Evolutionary conservation across 1,139 yeast species (phyloP), one percentile per base, ranked within the genome.

Genomic region (Geotrichum reessii): DNA sequence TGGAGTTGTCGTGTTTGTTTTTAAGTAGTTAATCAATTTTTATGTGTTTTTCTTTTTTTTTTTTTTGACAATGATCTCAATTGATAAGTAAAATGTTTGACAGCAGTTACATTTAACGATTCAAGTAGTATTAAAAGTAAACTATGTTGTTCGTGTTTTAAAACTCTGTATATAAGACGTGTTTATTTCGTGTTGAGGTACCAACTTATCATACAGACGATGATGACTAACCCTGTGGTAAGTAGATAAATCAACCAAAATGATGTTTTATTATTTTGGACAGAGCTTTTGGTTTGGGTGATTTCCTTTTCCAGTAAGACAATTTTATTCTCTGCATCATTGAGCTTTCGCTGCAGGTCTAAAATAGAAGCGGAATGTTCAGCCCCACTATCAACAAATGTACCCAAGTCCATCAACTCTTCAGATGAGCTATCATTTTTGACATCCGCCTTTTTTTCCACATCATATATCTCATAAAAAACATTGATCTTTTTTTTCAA

Each of bases 1-100:
- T 52, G 44, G 44, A 37, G 46, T 24, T 52, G 22, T 44, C 28
- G 46, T 50, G 42, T 50, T 31, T 31, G 22, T 21, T 31, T 44
- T 52, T 17, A 42, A 44, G 46, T 52, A 42, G 44, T 51, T 51
- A 51, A 42, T 31, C 46, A 42, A 31, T 31, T 52, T 52, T 42
- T 27, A 27, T 42, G 33, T 40, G 55, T 49, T 28, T 52, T 51
- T 42, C 24, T 24, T 52, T 22, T n/a, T n/a, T n/a, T n/a, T n/a
- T n/a, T n/a, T n/a, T n/a, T n/a, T n/a, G n/a, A n/a, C n/a, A n/a
- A n/a, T n/a, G n/a, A n/a, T n/a, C 12, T 14, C 17, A 37, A 37
- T 51, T 24, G 17, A 6, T 51, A 2, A n/a, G 21, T n/a, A n/a
- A n/a, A n/a, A n/a, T n/a, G n/a, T n/a, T n/a, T n/a, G n/a, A n/a